These are phyloP conservation scores for Leccinum barrowsii DNA, from an alignment of 768 basidiomycete genomes.

Conservation along the genomic window DNA sequence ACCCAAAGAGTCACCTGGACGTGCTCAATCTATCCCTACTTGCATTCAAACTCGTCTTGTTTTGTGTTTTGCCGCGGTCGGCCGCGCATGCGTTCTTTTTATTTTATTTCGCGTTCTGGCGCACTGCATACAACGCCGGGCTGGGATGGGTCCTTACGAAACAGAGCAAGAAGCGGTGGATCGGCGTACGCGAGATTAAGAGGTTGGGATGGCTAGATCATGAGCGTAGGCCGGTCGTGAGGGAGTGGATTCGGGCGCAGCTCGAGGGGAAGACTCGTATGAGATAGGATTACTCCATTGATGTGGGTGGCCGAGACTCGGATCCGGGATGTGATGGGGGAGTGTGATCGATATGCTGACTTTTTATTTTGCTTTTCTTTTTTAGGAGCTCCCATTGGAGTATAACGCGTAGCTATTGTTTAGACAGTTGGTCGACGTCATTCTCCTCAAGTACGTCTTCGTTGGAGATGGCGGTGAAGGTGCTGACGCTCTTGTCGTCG, in stretches of 20 bases:
- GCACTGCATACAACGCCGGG: slow-evolving; percentile 86
- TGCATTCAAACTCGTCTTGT: slow-evolving; percentile 73
- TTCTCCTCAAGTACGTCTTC: slow-evolving; percentile 81
- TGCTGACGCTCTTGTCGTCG: slow-evolving; percentile 1
- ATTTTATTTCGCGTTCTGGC: slow-evolving; percentile 90
- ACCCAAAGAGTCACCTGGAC: slow-evolving; percentile 88
- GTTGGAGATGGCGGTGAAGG: not conserved
- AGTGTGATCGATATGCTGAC: not conserved
- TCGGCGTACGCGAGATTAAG: slow-evolving; percentile 71
- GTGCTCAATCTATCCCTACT: slow-evolving; percentile 79
- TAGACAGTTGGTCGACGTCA: slow-evolving; percentile 92
- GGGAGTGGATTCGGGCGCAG: slow-evolving; percentile 83
- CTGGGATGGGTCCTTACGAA: slow-evolving; percentile 92
- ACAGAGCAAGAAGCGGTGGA: slow-evolving; percentile 95
- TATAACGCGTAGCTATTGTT: slow-evolving; percentile 98
- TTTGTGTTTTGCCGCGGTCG: slow-evolving; percentile 54
- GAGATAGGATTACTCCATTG: slow-evolving; percentile 91
- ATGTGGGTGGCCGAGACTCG: slow-evolving; percentile 47
- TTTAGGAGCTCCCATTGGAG: slow-evolving; percentile 83
- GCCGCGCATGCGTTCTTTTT: slow-evolving; percentile 70
- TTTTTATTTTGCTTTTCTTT: not conserved
- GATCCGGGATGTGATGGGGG: not conserved
- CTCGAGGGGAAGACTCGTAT: slow-evolving; percentile 73
- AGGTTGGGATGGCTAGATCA: slow-evolving; percentile 87
- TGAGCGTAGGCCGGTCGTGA: slow-evolving; percentile 53